Percentiles rank a stretch among this genome's conserved stretches.
phyloP scores from a whole-genome alignment of 305 asterid species.

The Rubia balearica region DNA sequence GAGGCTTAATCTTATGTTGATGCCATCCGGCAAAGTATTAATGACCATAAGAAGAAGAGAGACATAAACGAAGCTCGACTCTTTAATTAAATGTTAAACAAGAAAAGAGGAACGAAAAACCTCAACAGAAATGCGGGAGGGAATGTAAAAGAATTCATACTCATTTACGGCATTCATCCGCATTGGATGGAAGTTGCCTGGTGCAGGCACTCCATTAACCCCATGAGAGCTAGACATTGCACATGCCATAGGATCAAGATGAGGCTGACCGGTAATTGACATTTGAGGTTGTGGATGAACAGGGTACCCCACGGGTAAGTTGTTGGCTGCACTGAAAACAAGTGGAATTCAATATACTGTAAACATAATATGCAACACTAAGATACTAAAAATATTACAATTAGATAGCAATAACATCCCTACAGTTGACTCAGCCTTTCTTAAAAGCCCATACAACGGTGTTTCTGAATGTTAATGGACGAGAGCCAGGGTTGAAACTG shows the following conservation, averaged over 20 bases:
- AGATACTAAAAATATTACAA: conserved; percentile 8
- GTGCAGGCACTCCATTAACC: conserved; percentile 91
- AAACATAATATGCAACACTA: conserved; percentile 17
- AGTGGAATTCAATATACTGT: conserved; percentile 38
- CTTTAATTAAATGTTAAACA: neutral
- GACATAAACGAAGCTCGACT: neutral
- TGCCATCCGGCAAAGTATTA: neutral
- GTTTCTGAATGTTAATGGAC: neutral
- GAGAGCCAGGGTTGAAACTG: neutral
- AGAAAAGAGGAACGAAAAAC: neutral
- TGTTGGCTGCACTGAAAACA: conserved; percentile 85
- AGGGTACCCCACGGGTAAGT: conserved; percentile 97
- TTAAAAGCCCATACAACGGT: neutral
- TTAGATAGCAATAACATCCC: neutral
- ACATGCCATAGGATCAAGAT: conserved; percentile 65
- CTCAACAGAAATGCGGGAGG: neutral
- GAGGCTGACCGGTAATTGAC: conserved; percentile 74
- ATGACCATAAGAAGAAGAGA: neutral
- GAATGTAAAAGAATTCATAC: conserved; percentile 36
- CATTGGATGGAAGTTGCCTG: conserved; percentile 72
- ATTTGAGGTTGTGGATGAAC: conserved; percentile 66
- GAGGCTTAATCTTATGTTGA: neutral
- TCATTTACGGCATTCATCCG: conserved; percentile 75
- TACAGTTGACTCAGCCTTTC: neutral
- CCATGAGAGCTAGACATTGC: conserved; percentile 59